Evolutionary conservation across 1,284 basidiomycete species (phyloP), one percentile per base, ranked within the genome.

Genomic region (Cryptococcus sp.): DNA sequence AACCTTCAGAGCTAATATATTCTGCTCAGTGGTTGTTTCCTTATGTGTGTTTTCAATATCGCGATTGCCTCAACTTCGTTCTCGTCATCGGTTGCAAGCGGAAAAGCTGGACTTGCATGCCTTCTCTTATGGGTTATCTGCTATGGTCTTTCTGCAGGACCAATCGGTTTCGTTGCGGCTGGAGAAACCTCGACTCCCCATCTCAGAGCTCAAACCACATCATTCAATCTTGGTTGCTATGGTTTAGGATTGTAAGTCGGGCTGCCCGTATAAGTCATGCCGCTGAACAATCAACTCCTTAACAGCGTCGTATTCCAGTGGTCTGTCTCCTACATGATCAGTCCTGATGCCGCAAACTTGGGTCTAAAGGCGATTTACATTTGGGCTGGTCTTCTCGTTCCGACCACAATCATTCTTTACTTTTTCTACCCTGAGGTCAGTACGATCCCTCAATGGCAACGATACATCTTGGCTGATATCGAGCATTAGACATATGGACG

Each of bases 341-440:
- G 38, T 40, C 66, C 66, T 15, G 64, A 66, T 48, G 61, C 61
- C 10, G 66, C 53, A 11, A 66, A 68, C 47, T 17, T 66, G 54
- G 66, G 66, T 22, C 47, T 66, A 39, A 68, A 66, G 49, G 66
- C 66, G 6, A 61, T 61, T 25, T 68, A 61, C 53, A 47, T 68
- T 22, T 68, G 57, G 57, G 64, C 64, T 20, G 66, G 66, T 19
- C 38, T 68, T 15, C 55, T 68, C 5, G 62, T 66, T n/a, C 66
- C 66, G 1, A 62, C 61, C 10, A 58, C 46, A 4, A 47, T 60
- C 42, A 42, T 62, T 23, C 56, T 68, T 5, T 68, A 59, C 48
- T 57, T 68, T 23, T 68, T 59, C 59, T 68, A 66, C 61, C 66
- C 66, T 19, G 64, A 65, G 59, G 59, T 57, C 7, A 57, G 50